Evolutionary conservation across 2,329 filamentous ascomycete species (phyloP).

Genomic region (Lasiodiplodia sp.): DNA sequence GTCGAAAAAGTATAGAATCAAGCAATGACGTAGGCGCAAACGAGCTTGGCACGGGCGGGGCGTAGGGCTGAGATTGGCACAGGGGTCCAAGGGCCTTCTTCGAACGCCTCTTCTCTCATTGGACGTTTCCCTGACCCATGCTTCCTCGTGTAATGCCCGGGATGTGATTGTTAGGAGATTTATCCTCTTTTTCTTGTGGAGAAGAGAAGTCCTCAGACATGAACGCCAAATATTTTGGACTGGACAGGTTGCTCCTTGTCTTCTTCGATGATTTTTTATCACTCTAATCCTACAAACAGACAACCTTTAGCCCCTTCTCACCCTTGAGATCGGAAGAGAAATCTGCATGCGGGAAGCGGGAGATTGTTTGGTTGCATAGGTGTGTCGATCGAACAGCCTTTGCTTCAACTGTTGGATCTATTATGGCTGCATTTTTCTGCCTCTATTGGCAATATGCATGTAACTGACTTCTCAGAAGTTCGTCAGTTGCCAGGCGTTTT

Average conservation of each 20-base stretch:
- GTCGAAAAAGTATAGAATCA: constrained; percentile 1
- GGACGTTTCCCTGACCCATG: neutral
- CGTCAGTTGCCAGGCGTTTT: neutral
- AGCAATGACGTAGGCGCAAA: constrained; percentile 10
- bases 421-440: neutral
- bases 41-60: neutral
- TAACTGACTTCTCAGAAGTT: neutral
- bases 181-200: neutral
- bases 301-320: neutral
- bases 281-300: neutral
- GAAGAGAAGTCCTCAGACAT: neutral
- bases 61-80: constrained; percentile 28
- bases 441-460: neutral
- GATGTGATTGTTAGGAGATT: neutral
- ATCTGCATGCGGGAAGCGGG: neutral
- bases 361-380: neutral
- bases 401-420: neutral
- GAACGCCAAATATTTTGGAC: neutral
- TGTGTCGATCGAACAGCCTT: neutral
- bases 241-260: neutral
- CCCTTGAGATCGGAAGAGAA: neutral
- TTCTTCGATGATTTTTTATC: neutral
- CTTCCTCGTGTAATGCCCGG: too few species aligned
- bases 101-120: constrained; percentile 11
- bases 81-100: neutral